These are phyloP conservation scores for Colletotrichum chlorophyti DNA, from an alignment of 2,329 filamentous ascomycete genomes.

Conservation along the genomic window DNA sequence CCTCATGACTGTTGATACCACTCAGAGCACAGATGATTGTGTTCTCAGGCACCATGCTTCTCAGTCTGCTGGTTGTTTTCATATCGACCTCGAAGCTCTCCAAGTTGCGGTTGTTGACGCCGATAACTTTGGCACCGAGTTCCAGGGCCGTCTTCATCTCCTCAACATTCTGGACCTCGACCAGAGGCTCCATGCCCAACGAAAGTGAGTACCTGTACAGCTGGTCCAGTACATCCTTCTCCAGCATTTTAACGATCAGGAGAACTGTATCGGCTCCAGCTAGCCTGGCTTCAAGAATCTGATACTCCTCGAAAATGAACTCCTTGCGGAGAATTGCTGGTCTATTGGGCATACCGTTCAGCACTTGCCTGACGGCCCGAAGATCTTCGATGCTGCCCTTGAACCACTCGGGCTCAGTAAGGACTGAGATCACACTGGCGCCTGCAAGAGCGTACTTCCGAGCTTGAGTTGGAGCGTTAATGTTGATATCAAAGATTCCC, in stretches of 20 bases:
- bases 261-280: constrained; percentile 94
- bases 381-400: constrained; percentile 97
- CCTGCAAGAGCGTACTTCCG: constrained; percentile 91
- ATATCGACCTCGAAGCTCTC: constrained; percentile 97
- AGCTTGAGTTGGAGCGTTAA: constrained; percentile 89
- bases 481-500: constrained; percentile 86
- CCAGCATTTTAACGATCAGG: constrained; percentile 98
- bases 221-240: constrained; percentile 72
- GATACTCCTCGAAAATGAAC: constrained; percentile 97
- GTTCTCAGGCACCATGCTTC: constrained; percentile 83
- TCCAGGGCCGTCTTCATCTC: constrained; percentile 91
- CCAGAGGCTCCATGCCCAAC: constrained; percentile 95
- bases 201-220: constrained; percentile 90
- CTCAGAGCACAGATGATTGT: constrained; percentile 94
- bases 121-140: constrained; percentile 88
- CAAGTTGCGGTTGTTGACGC: constrained; percentile 96
- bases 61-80: constrained; percentile 85
- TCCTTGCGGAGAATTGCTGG: constrained; percentile 94
- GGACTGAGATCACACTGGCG: constrained; percentile 96
- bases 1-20: constrained; percentile 87
- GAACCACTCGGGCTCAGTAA: constrained; percentile 99
- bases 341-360: constrained; percentile 91
- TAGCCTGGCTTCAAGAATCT: constrained; percentile 92
- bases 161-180: constrained; percentile 93
- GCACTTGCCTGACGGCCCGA: constrained; percentile 81